Base-by-base conservation (phyloP, 2,329 filamentous ascomycete genomes). In the Fonsecaea erecta region DNA sequence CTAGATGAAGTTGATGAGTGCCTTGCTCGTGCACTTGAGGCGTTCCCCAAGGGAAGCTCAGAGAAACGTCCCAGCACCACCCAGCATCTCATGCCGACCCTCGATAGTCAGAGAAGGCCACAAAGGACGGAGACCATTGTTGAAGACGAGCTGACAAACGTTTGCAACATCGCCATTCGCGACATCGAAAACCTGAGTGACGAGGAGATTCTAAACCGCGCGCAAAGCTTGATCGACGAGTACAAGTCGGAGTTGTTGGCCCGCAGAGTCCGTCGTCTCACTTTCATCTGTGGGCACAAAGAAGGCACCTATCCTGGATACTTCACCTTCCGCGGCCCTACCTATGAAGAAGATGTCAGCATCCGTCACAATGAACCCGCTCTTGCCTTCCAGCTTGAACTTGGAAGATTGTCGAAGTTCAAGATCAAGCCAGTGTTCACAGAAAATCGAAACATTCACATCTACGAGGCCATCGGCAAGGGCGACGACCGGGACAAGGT, bases 361-460 rank as follows among this genome's bases (percentile, higher is more conserved):
- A 98, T 99, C 75, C 94, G 95, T 82, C 94, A 99, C 84, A 96
- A 88, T 70, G 95, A 99, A 81, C 95, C 95, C 57, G 94, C 95
- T 62, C 85, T 97, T 78, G 93, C 95, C 75, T 99, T 98, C 91
- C 95, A 99, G 84, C 91, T 98, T 77, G 95, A 99, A 81, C 88
- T 99, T 70, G 90, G 89, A 65, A 91, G 95, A 78, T 87, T 99
- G 32, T 91, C 90, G 75, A 98, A 97, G 83, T 99, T 99, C 87
- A 89, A 93, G 82, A 96, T 98, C 81, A 96, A 93, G 83, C 94
- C 95, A 1, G 93, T 99, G 58, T 99, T 99, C 82, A 98, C 95
- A 0, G 93, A 98, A 81, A 99, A 99, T 84, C 91, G 96, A 76
- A 98, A 96, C 81, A 97, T 99, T 71, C 95, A 99, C 83, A 93